A percentile compares a stretch with the other conserved stretches of the same genome.
Evolutionary conservation across 345 rosid species (phyloP).

Genomic region (Moringa oleifera): DNA sequence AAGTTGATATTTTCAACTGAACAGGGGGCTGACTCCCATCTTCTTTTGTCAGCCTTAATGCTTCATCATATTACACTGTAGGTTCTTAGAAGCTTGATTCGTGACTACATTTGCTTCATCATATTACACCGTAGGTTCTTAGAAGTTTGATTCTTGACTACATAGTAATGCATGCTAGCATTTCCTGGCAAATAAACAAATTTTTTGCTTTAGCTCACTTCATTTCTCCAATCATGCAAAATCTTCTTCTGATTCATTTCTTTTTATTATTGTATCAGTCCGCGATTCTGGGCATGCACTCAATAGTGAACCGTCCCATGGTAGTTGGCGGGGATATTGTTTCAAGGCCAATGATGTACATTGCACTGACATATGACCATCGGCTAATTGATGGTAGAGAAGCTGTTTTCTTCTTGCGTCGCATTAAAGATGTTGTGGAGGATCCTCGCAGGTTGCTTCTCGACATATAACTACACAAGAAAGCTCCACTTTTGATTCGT

Average conservation of each 20-base stretch:
- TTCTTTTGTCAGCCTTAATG: too few species aligned
- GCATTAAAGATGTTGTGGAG: constrained; percentile 78
- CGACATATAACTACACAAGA: constrained; percentile 31
- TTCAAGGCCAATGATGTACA: constrained; percentile 84
- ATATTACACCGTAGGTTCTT: too few species aligned
- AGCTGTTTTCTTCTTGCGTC: constrained; percentile 79
- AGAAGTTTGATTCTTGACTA: too few species aligned
- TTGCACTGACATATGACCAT: constrained; percentile 77
- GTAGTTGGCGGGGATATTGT: constrained; percentile 58
- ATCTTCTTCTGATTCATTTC: background rate
- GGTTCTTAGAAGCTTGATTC: too few species aligned
- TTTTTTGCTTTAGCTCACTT: too few species aligned
- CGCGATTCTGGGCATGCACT: constrained; percentile 84
- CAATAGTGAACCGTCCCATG: constrained; percentile 75
- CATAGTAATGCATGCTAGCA: too few species aligned
- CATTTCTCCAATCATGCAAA: background rate
- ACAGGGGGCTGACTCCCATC: too few species aligned
- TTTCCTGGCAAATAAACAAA: too few species aligned
- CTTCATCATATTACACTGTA: too few species aligned
- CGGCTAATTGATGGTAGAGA: constrained; percentile 88
- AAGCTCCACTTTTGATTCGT: background rate
- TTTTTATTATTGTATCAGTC: constrained; percentile 35
- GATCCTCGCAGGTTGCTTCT: constrained; percentile 77
- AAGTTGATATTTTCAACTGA: too few species aligned
- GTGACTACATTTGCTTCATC: too few species aligned